Base-by-base conservation (phyloP, 108 stramenopile species). In the Nitzschia inconspicua region DNA sequence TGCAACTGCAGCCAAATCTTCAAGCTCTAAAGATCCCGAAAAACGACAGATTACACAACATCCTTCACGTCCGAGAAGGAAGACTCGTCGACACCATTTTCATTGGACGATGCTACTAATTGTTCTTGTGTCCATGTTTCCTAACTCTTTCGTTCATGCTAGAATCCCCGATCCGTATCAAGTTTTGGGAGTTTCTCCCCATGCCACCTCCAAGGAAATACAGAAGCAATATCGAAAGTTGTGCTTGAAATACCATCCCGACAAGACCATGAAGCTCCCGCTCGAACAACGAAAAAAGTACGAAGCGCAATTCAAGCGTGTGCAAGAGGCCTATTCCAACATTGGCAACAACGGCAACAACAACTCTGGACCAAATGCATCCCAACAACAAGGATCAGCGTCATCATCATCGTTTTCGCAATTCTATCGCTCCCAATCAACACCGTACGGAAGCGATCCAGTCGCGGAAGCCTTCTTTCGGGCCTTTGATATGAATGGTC, bases 211-310 rank as follows among this genome's bases (percentile, higher is more conserved):
- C 57, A 61, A 78, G 19, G 85, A 85, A 47, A 83, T 90, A 24
- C 65, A 68, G 37, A 65, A 72, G 19, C 61, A 64, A 47, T 91
- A 91, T 60, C 60, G 76, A 27, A 70, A 60, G 8, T 68, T 87
- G 9, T 91, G 89, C 57, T 47, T 91, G 27, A 53, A 65, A 53
- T 75, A 77, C 35, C 89, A 91, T 66, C 89, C 89, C 10, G 89
- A 91, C 50, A 91, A 91, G 63, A 87, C 75, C 32, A 52, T 62
- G 3, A 34, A 73, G 25, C 43, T 60, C 20, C 47, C 62, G 19
- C 27, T 11, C 4, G 46, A 63, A 23, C 73, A 82, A 43, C 30
- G 70, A 46, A 44, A 74, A 30, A 42, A 40, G 36, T 62, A 59
- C 36, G 89, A 88, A 59, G 70, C 70, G 39, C 52, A 53, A 16